Evolutionary conservation across 192 early-diverging fungal species (phyloP).

Genomic region (Globomyces pollinis-pini): DNA sequence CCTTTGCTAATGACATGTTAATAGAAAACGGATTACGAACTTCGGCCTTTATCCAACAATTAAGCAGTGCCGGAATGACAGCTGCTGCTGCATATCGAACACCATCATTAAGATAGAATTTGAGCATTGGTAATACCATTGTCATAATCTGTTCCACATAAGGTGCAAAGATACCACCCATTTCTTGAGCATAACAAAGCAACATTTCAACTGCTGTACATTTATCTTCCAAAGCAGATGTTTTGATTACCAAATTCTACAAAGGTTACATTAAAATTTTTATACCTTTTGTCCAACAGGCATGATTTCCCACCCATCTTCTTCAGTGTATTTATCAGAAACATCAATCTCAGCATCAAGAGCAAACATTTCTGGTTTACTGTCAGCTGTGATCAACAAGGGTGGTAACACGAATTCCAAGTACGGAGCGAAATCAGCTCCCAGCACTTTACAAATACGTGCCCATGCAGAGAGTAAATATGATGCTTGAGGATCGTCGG

Average conservation of each 20-base stretch:
- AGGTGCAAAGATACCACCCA: conserved; percentile 80
- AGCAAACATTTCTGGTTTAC: conserved; percentile 90
- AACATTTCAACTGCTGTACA: conserved; percentile 98
- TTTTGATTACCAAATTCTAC: conserved; percentile 93
- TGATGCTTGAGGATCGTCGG: conserved; percentile 87
- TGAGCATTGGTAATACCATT: conserved; percentile 80
- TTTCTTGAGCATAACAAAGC: conserved; percentile 84
- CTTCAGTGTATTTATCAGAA: conserved; percentile 81
- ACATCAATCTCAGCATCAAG: conserved; percentile 75
- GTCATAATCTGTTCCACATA: conserved; percentile 79
- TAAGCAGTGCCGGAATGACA: conserved; percentile 73
- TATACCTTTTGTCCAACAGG: conserved; percentile 85
- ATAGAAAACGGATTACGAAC: conserved; percentile 12
- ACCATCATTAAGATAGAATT: conserved; percentile 98
- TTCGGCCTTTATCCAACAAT: conserved; percentile 31
- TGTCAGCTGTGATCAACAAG: conserved; percentile 69
- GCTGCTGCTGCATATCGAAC: conserved; percentile 82
- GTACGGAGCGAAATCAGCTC: conserved; percentile 88
- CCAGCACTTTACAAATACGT: conserved; percentile 91
- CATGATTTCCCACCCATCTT: conserved; percentile 98
- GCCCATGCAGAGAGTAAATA: conserved; percentile 96
- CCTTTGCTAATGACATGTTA: conserved; percentile 29
- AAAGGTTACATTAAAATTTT: conserved; percentile 18
- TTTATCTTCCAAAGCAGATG: conserved; percentile 94
- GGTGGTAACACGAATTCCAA: conserved; percentile 88